Conservation (phyloP, 2,329 filamentous ascomycete genomes). For the Aspergillus niger region DNA sequence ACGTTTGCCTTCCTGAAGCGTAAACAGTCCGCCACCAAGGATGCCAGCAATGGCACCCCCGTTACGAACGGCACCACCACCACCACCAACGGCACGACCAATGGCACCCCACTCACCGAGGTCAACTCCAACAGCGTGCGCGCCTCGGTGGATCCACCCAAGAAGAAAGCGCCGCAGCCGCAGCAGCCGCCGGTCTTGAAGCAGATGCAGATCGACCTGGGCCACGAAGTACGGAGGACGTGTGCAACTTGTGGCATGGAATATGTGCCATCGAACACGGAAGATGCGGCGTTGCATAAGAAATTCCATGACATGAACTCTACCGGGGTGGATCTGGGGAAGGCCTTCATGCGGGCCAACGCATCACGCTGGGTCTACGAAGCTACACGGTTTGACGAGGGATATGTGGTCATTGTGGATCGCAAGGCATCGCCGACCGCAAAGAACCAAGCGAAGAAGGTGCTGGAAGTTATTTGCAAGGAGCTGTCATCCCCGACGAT, state of each 20-base stretch:
- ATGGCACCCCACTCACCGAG: conserved; percentile 46
- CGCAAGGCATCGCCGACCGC: conserved; percentile 55
- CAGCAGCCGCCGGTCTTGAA: conserved; percentile 45
- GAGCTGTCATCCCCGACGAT: conserved; percentile 65
- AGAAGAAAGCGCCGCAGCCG: conserved; percentile 37
- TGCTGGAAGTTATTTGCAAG: conserved; percentile 63
- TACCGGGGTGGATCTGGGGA: conserved; percentile 63
- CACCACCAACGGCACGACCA: conserved; percentile 28
- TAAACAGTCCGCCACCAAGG: conserved; percentile 41
- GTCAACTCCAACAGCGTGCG: conserved; percentile 49
- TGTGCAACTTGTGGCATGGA: conserved; percentile 67
- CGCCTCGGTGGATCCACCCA: conserved; percentile 41
- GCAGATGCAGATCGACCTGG: conserved; percentile 65
- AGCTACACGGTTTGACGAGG: conserved; percentile 50
- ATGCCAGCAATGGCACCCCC: conserved; percentile 14
- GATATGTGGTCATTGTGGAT: conserved; percentile 61
- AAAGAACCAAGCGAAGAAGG: conserved; percentile 56
- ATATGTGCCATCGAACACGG: conserved; percentile 62
- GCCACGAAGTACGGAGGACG: conserved; percentile 56
- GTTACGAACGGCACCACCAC: neutral
- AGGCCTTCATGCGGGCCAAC: conserved; percentile 57
- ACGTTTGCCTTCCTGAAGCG: conserved; percentile 55
- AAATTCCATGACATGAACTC: conserved; percentile 65
- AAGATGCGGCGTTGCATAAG: conserved; percentile 64
- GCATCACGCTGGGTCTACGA: conserved; percentile 56